Percentiles rank a stretch among this genome's conserved stretches.
These are phyloP conservation scores for Fusarium burgessii DNA, from an alignment of 2,329 filamentous ascomycete genomes.

Conservation along the genomic window DNA sequence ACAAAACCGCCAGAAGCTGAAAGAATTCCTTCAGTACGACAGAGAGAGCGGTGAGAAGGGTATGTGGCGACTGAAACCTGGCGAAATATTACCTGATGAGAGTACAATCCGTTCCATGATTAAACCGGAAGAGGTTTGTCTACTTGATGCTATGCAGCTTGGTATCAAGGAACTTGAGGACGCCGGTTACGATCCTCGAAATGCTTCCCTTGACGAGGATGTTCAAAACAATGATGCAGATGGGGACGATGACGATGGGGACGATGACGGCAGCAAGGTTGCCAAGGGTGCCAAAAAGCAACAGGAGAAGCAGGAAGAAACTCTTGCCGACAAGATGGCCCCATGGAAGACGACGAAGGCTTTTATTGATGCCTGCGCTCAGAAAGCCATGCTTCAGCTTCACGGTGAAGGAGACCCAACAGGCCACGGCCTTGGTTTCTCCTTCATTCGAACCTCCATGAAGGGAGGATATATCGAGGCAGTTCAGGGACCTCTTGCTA, in stretches of 20 bases:
- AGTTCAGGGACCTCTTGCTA: conserved; percentile 73
- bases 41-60: conserved; percentile 79
- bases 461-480: conserved; percentile 94
- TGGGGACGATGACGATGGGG: conserved; percentile 65
- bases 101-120: conserved; percentile 87
- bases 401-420: conserved; percentile 96
- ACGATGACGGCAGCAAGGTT: conserved; percentile 57
- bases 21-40: conserved; percentile 93
- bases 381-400: conserved; percentile 96
- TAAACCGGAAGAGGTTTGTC: conserved; percentile 93
- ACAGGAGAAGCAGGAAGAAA: conserved; percentile 70
- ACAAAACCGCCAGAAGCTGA: conserved; percentile 95
- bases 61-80: conserved; percentile 80
- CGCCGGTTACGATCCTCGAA: conserved; percentile 82
- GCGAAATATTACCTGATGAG: conserved; percentile 83
- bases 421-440: conserved; percentile 92
- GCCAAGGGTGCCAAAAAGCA: conserved; percentile 58
- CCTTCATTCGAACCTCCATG: conserved; percentile 98
- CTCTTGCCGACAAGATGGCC: conserved; percentile 87
- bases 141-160: conserved; percentile 96
- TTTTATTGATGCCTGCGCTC: conserved; percentile 91
- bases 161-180: conserved; percentile 91
- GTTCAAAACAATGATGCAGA: conserved; percentile 73
- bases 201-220: conserved; percentile 72
- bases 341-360: conserved; percentile 98